These are phyloP conservation scores for Xylaria longipes DNA, from an alignment of 495 filamentous ascomycete species.

Conservation along the genomic window DNA sequence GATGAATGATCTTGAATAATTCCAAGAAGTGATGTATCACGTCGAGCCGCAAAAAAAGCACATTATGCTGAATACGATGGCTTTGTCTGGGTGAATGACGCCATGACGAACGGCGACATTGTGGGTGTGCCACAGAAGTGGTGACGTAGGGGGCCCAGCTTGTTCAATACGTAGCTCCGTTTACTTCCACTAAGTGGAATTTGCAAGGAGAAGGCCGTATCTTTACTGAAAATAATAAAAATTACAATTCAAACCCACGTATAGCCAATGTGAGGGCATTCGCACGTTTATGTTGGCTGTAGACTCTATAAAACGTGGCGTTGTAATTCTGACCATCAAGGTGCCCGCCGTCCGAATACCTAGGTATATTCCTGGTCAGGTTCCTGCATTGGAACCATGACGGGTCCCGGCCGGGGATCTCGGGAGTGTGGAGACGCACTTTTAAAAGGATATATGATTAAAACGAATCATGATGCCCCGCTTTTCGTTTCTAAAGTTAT, in stretches of 20 bases:
- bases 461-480: not conserved
- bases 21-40: too few relatives aligned
- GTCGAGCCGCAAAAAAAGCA: not conserved
- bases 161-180: not conserved
- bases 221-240: not conserved
- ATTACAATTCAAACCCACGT: not conserved
- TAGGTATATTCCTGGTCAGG: not conserved
- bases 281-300: not conserved
- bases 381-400: not conserved
- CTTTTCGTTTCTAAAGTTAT: too few relatives aligned
- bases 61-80: not conserved
- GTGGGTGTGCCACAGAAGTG: not conserved
- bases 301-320: not conserved
- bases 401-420: not conserved
- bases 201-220: not conserved
- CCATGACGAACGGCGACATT: conserved; percentile 5
- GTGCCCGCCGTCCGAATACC: not conserved
- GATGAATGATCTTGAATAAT: conserved; percentile 3
- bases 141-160: conserved; percentile 22
- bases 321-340: conserved; percentile 20
- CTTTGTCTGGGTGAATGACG: conserved; percentile 21
- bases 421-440: not conserved
- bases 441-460: not conserved
- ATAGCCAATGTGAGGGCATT: not conserved
- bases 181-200: not conserved